These are phyloP conservation scores for Salvia sclarea DNA, from an alignment of 305 asterid species.

Conservation along the genomic window DNA sequence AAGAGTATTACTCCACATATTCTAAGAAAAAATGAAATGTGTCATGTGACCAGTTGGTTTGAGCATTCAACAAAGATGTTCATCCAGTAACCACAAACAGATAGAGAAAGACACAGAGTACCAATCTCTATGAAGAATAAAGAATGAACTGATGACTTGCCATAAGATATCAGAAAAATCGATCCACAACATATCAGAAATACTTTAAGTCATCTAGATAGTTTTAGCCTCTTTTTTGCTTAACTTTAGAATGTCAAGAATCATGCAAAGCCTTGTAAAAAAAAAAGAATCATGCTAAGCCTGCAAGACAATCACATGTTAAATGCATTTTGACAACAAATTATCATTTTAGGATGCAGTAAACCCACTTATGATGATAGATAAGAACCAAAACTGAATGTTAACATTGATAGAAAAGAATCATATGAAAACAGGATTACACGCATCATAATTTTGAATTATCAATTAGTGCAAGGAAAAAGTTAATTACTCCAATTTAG, in stretches of 20 bases:
- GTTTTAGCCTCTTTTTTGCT: background rate
- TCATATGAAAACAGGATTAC: slow-evolving; percentile 4
- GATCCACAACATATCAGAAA: background rate
- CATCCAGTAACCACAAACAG: slow-evolving; percentile 11
- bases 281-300: background rate
- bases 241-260: background rate
- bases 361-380: background rate
- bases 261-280: background rate
- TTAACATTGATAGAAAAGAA: background rate
- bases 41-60: background rate
- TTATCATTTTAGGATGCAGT: background rate
- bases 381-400: background rate
- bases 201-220: background rate
- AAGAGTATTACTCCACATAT: slow-evolving; percentile 1
- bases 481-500: background rate
- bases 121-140: slow-evolving; percentile 2
- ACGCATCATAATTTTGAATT: background rate
- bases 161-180: background rate
- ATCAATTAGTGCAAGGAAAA: background rate
- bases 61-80: slow-evolving; percentile 22
- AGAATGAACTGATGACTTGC: slow-evolving; percentile 3
- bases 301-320: background rate
- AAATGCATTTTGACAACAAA: background rate
- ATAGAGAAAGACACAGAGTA: slow-evolving; percentile 17
- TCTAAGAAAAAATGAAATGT: slow-evolving; percentile 16